Base-by-base conservation (phyloP, 192 early-diverging fungal species). In the Nowakowskiella sp. region DNA sequence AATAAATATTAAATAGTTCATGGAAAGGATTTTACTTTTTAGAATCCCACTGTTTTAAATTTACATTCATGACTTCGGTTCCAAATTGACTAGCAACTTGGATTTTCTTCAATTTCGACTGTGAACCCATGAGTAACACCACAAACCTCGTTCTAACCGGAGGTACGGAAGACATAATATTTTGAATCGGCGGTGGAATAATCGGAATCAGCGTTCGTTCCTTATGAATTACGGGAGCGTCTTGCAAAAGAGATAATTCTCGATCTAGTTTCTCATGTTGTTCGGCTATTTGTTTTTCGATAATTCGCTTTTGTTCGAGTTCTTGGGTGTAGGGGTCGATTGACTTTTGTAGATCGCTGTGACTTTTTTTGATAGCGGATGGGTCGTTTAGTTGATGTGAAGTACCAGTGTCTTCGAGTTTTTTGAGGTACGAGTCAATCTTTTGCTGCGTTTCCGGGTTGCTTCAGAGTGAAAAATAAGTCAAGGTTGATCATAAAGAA, bases 41-140 rank as follows among this genome's bases (percentile, higher is more conserved):
- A 6, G 49, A 45, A 16, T 75, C 73, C 73, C 73, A 75, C 9
- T 51, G 25, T 48, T 75, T 75, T 27, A 75, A 30, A 49, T 73
- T 66, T 16, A 70, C 44, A 6, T 45, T 57, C 1, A 75, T 33
- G 5, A 62, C 36, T 6, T 62, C 50, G 8, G 42, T 30, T n/a
- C 66, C 68, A 13, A 19, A 39, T 33, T 10, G 54, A 21, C 29
- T 51, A 27, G 49, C n/a, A 2, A 75, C 44, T n/a, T 68, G 70
- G 10, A 71, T 26, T 23, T 74, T 72, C 24, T 49, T 48, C n/a
- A 48, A 19, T 44, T 70, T 66, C 23, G 23, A 30, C 56, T 34
- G 8, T 28, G 23, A 10, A 29, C 21, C 21, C 32, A 58, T 9
- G 26, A 28, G 31, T 19, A 13, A 19, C 13, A 39, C 19, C n/a